Base-by-base conservation (phyloP, 768 basidiomycete species). In the Tephrocybe sp. region DNA sequence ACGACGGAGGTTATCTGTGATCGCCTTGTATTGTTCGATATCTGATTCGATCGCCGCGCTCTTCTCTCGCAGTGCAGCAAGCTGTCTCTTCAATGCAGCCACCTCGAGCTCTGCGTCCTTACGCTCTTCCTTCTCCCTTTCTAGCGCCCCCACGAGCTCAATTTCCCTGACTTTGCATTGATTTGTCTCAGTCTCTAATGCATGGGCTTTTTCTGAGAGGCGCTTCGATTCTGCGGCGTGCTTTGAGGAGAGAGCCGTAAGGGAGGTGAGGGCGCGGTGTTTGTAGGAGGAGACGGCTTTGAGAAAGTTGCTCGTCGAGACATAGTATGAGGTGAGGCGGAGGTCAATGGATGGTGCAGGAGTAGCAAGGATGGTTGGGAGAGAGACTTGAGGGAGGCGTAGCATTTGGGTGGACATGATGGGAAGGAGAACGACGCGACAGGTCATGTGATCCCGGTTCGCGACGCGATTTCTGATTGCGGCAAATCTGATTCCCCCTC, bases 111-210 rank as follows among this genome's bases (percentile, higher is more conserved):
- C 87, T 0, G 81, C 79, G 41, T 87, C 85, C 59, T 86, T 86
- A 37, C 80, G 71, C 62, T 91, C 90, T 49, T 86, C 84, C 51
- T 84, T 81, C 62, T 91, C 90, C 48, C 73, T 71, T 58, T 82
- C 84, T 44, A 91, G 67, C 9, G 79, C 88, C 88, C 81, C 79
- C 2, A 91, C 76, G 49, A 95, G 76, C 45, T 90, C 85, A 25
- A 91, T 85, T 68, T 94, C 93, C 60, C 75, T 79, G 45, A 88
- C 63, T 58, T 92, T 89, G 69, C 88, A 92, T 38, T 84, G 73
- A 48, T 81, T 84, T 1, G 80, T 93, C 66, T 92, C 86, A 0
- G 72, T 60, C 63, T 93, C 88, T 0, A 83, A 73, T 7, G 79
- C 73, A 38, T 83, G 76, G 8, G 70, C 80, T 63, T 80, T 83